Conservation (phyloP, 495 filamentous ascomycete genomes). For the Annulohypoxylon bovei region DNA sequence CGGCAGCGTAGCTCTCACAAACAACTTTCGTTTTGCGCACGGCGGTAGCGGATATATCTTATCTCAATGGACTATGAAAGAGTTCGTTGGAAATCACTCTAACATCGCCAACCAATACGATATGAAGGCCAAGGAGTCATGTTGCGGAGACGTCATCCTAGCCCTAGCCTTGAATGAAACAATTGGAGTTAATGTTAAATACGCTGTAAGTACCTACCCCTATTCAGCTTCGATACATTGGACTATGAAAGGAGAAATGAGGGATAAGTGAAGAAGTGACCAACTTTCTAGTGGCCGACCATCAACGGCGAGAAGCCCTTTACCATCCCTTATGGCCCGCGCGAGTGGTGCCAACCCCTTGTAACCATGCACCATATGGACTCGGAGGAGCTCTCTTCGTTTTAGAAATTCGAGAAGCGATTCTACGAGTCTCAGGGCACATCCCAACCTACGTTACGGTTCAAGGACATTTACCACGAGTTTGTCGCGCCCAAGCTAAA, state of each 20-base stretch:
- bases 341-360: conserved; percentile 68
- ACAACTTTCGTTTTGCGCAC: conserved; percentile 68
- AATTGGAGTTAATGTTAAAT: conserved; percentile 40
- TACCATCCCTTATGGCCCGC: conserved; percentile 59
- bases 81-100: conserved; percentile 52
- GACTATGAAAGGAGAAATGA: not conserved
- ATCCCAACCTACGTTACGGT: conserved; percentile 45
- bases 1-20: conserved; percentile 67
- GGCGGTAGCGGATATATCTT: conserved; percentile 75
- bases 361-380: conserved; percentile 71
- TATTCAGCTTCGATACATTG: too few relatives aligned
- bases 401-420: conserved; percentile 64
- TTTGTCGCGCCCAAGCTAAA: conserved; percentile 52
- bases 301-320: conserved; percentile 67
- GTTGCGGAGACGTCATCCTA: conserved; percentile 76
- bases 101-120: conserved; percentile 62
- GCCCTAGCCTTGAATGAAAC: conserved; percentile 66
- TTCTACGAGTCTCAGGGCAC: conserved; percentile 29
- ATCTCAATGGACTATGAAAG: conserved; percentile 64
- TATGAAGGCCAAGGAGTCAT: conserved; percentile 62
- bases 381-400: conserved; percentile 59
- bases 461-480: conserved; percentile 58
- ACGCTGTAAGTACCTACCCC: conserved; percentile 46
- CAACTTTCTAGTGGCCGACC: conserved; percentile 56
- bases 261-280: not conserved